Evolutionary conservation across 2,329 filamentous ascomycete species (phyloP).

Genomic region (Diplodia sapinea): DNA sequence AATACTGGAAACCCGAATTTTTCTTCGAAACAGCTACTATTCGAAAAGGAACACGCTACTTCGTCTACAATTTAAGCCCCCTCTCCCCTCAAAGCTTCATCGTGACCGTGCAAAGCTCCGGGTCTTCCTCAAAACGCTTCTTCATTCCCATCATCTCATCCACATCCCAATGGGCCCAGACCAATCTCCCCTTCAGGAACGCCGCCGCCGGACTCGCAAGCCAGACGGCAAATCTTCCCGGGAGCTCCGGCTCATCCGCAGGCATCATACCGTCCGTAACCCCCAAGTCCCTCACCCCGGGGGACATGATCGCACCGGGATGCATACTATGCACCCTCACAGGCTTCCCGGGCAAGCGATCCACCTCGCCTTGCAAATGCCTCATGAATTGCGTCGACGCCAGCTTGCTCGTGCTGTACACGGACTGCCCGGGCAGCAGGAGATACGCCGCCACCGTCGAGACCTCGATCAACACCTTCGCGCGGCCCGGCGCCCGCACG

Average conservation of each 20-base stretch:
- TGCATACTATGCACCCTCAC: slow-evolving; percentile 1
- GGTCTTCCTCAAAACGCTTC: neutral
- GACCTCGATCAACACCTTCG: slow-evolving; percentile 25
- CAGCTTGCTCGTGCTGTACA: slow-evolving; percentile 32
- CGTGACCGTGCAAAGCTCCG: neutral
- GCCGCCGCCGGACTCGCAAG: slow-evolving; percentile 40
- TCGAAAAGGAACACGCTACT: neutral
- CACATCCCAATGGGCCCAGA: slow-evolving; percentile 43
- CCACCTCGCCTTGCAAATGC: slow-evolving; percentile 28
- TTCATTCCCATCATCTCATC: slow-evolving; percentile 36
- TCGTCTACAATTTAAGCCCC: too few species aligned
- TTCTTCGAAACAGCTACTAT: too few species aligned
- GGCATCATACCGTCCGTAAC: neutral
- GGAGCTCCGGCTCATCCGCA: neutral
- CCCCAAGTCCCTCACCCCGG: neutral
- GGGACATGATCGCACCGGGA: neutral
- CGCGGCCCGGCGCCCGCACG: neutral
- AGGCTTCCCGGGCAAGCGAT: neutral
- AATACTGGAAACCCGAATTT: too few species aligned
- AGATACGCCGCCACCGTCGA: slow-evolving; percentile 11
- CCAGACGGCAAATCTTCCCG: slow-evolving; percentile 41
- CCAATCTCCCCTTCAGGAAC: slow-evolving; percentile 34
- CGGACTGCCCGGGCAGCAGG: slow-evolving; percentile 2
- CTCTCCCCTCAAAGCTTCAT: neutral
- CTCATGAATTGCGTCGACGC: slow-evolving; percentile 19